phyloP scores from a whole-genome alignment of 2,329 filamentous ascomycete species.

The Botrytis byssoidea region DNA sequence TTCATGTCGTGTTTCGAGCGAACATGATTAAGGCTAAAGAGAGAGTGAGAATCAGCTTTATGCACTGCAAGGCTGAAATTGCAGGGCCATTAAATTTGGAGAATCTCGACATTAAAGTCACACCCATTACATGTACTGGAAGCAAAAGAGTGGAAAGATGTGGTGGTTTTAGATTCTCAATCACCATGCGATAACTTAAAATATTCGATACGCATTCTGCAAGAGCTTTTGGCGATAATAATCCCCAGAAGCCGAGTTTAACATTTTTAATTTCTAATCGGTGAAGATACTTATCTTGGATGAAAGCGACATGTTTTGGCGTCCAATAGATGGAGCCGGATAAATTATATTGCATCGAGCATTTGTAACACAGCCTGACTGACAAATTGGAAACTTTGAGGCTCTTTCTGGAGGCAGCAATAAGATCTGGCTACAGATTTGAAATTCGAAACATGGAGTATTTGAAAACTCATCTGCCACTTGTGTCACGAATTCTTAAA shows the following conservation, averaged over 20 bases:
- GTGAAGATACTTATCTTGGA: not conserved
- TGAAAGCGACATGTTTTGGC: not conserved
- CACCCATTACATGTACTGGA: no score
- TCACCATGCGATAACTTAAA: no score
- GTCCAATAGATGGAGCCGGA: not conserved
- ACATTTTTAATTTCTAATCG: not conserved
- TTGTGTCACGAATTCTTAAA: not conserved
- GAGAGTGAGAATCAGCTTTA: not conserved
- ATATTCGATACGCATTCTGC: not conserved
- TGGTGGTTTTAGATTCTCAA: not conserved
- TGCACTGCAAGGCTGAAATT: not conserved
- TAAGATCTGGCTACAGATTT: not conserved
- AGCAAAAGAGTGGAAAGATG: not conserved
- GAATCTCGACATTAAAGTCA: not conserved
- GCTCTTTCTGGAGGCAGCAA: not conserved
- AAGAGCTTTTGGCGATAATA: no score
- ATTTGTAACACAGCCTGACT: not conserved
- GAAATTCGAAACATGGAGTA: not conserved
- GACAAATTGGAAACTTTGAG: not conserved
- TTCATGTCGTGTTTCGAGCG: not conserved
- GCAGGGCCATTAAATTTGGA: no score
- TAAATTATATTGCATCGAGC: conserved; percentile 3
- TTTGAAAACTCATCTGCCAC: not conserved
- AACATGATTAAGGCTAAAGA: no score
- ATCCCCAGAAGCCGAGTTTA: no score